Percentiles rank a stretch among this genome's conserved stretches.
These are phyloP conservation scores for Sporothrix luriei DNA, from an alignment of 2,329 filamentous ascomycete genomes.

Conservation along the genomic window DNA sequence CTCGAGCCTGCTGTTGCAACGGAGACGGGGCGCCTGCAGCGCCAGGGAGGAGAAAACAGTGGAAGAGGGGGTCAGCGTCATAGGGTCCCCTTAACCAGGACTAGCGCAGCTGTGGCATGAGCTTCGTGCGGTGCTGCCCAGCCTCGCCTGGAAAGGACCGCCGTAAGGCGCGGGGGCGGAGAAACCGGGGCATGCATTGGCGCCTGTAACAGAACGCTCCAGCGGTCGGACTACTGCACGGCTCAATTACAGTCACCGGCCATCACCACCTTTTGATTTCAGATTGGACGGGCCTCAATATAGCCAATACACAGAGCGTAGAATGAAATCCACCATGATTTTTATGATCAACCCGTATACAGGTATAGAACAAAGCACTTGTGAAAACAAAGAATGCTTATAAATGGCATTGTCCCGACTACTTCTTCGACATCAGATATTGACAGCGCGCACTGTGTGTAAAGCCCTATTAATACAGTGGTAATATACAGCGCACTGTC, in stretches of 20 bases:
- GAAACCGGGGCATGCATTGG: not conserved
- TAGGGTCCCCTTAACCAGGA: conserved; percentile 15
- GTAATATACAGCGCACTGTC: not conserved
- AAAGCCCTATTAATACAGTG: not conserved
- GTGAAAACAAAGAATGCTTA: not conserved
- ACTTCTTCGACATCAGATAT: no score
- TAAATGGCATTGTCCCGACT: conserved; percentile 5
- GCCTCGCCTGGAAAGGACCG: not conserved
- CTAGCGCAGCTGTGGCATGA: not conserved
- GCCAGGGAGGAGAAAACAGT: conserved; percentile 1
- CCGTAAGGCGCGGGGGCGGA: conserved; percentile 2
- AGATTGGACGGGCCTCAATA: no score
- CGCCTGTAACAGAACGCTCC: conserved; percentile 11
- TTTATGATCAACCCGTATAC: not conserved
- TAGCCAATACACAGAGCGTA: no score
- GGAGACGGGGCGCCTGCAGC: not conserved
- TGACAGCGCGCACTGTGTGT: not conserved
- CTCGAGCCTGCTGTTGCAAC: conserved; percentile 12
- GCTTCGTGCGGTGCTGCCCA: conserved; percentile 3
- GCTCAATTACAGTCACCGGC: no score
- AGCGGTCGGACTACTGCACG: not conserved
- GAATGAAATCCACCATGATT: not conserved
- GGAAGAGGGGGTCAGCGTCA: conserved; percentile 7
- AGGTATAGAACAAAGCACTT: not conserved
- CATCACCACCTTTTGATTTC: not conserved